phyloP scores from a whole-genome alignment of 192 early-diverging fungal genomes.

The Obelidium mucronatum region DNA sequence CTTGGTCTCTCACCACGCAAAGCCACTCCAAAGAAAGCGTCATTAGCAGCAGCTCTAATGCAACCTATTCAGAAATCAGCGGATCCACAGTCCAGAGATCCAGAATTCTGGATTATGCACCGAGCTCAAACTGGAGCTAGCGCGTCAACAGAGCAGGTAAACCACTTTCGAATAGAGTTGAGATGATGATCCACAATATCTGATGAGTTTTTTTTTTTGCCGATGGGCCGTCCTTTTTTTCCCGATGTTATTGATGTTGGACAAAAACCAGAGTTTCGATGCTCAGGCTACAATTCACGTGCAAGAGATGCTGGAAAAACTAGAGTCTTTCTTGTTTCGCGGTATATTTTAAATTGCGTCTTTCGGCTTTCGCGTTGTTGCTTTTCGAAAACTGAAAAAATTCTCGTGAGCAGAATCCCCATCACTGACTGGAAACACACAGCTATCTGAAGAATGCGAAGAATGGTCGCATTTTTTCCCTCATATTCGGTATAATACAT shows the following conservation, averaged over 20 bases:
- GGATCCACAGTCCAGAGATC: neutral
- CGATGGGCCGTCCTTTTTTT: neutral
- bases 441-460: conserved; percentile 44
- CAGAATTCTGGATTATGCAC: neutral
- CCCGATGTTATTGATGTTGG: neutral
- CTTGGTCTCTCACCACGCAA: no score
- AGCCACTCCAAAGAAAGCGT: neutral
- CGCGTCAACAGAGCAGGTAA: conserved; percentile 12
- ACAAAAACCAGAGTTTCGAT: conserved; percentile 42
- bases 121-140: neutral
- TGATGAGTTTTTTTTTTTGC: no score
- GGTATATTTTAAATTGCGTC: conserved; percentile 5
- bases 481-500: conserved; percentile 38
- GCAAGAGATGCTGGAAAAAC: conserved; percentile 44
- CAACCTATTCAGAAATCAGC: neutral
- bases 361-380: no score
- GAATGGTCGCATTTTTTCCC: conserved; percentile 53
- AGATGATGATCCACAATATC: no score
- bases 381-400: no score
- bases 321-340: conserved; percentile 47
- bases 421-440: conserved; percentile 20
- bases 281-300: conserved; percentile 46
- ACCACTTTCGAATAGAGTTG: no score
- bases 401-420: conserved; percentile 24
- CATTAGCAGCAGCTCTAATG: neutral